These are phyloP conservation scores for Nyctanthes arbortristis DNA, from an alignment of 257 asterid species.

Conservation along the genomic window DNA sequence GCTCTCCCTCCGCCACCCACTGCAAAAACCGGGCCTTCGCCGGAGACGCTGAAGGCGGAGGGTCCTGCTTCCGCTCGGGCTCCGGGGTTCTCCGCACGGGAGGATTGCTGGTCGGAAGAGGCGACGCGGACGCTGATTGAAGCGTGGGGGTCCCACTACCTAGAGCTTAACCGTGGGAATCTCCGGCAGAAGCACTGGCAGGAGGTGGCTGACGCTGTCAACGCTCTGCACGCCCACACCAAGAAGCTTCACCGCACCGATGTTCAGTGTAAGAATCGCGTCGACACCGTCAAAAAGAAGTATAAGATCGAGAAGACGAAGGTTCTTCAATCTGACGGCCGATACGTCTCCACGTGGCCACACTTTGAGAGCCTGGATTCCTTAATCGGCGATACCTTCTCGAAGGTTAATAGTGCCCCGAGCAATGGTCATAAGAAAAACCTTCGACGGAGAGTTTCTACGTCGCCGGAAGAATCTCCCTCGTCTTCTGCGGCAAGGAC, in stretches of 20 bases:
- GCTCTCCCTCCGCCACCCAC: constrained; percentile 33
- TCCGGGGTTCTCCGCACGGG: constrained; percentile 57
- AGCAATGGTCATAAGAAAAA: constrained; percentile 27
- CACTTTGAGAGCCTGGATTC: constrained; percentile 67
- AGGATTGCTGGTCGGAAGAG: constrained; percentile 92
- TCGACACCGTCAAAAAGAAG: constrained; percentile 91
- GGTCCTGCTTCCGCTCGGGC: constrained; percentile 26
- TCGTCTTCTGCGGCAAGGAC: constrained; percentile 37
- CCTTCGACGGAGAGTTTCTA: constrained; percentile 39
- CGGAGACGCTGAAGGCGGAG: constrained; percentile 28
- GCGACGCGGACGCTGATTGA: constrained; percentile 79
- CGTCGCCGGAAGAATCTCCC: constrained; percentile 41
- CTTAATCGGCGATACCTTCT: constrained; percentile 58
- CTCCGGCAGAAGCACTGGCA: constrained; percentile 95
- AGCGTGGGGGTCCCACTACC: constrained; percentile 80
- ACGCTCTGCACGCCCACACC: constrained; percentile 64
- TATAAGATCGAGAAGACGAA: constrained; percentile 77
- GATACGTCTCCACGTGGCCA: constrained; percentile 69
- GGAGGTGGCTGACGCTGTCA: constrained; percentile 88
- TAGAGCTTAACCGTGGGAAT: constrained; percentile 77
- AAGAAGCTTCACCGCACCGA: constrained; percentile 74
- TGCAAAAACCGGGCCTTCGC: constrained; percentile 22
- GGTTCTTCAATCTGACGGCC: constrained; percentile 54
- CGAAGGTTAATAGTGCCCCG: constrained; percentile 17
- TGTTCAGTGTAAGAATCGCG: constrained; percentile 92